Base-by-base conservation (phyloP, 2,329 filamentous ascomycete genomes). In the Fusarium pseudoanthophilum region DNA sequence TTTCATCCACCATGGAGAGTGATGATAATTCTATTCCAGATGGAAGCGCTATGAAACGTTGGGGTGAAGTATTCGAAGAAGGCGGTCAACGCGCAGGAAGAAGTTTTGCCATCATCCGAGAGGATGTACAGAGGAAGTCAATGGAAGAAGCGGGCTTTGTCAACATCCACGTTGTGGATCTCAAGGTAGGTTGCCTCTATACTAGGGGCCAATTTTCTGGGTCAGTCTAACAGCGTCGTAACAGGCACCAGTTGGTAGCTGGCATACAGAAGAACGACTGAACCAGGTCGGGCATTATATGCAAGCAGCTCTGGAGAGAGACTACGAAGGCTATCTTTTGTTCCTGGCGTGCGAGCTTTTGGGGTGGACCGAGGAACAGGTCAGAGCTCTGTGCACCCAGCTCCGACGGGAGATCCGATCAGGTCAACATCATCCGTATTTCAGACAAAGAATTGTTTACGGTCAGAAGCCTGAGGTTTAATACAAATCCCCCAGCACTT, bases 371-470 rank as follows among this genome's bases (percentile, higher is more conserved):
- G 42, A 49, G 16, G 48, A 55, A 3, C 53, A 60, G 36, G 61
- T 68, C 6, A 34, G 40, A 9, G 40, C 11, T 15, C n/a, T 68
- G 5, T 68, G 65, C 20, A 18, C 40, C 1, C 53, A 68, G 24
- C 61, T 68, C 9, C 65, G 65, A 5, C 53, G 36, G 7, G 65
- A 68, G 43, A 39, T 40, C 11, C 45, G 61, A n/a, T 66, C 53
- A 5, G 53, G 65, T 7, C 61, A 55, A 30, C 61, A 68, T 28
- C 61, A 68, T 49, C 61, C 61, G 18, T 68, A 68, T 21, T 68
- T 66, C 15, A 60, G 61, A 40, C 65, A 68, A 39, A 66, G 61
- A 30, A 60, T 68, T 26, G 65, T 66, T 2, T 68, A 68, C 5
- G 65, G 61, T 1, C 65, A 68, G 34, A 68, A 66, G 24, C 61